phyloP scores from a whole-genome alignment of 1,284 basidiomycete genomes.

The Cryptococcus sp. region DNA sequence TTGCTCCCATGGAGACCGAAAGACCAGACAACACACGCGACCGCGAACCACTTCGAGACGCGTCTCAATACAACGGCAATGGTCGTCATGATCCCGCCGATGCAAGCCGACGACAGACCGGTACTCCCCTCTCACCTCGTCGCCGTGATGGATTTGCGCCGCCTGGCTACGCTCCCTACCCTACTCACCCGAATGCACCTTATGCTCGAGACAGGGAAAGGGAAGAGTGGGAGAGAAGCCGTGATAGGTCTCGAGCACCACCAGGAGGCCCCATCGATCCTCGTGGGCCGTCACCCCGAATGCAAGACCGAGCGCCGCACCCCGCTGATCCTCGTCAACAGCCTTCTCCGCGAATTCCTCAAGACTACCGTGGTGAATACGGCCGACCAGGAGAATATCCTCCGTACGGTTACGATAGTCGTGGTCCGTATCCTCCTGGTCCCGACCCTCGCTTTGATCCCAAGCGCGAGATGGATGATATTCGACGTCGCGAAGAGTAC shows the following conservation, averaged over 20 bases:
- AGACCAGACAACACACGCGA: constrained; percentile 50
- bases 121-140: constrained; percentile 41
- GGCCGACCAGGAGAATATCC: constrained; percentile 19
- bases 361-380: constrained; percentile 21
- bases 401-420: constrained; percentile 27
- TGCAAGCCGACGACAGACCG: constrained; percentile 21
- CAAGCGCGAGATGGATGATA: constrained; percentile 17
- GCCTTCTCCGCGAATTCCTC: constrained; percentile 29
- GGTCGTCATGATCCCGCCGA: constrained; percentile 40
- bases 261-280: constrained; percentile 20
- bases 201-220: constrained; percentile 48
- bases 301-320: constrained; percentile 30
- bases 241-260: constrained; percentile 15
- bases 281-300: constrained; percentile 39
- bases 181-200: constrained; percentile 18
- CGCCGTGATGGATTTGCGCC: constrained; percentile 30
- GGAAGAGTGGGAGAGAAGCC: constrained; percentile 53
- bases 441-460: constrained; percentile 27
- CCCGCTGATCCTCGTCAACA: constrained; percentile 20
- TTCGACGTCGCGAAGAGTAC: constrained; percentile 15
- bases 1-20: constrained; percentile 83
- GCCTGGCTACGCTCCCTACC: constrained; percentile 24
- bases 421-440: constrained; percentile 18
- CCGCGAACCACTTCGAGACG: constrained; percentile 14
- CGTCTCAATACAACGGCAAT: constrained; percentile 16